These are phyloP conservation scores for Pseudogymnoascus sp. DNA, from an alignment of 2,329 filamentous ascomycete genomes.

Conservation along the genomic window DNA sequence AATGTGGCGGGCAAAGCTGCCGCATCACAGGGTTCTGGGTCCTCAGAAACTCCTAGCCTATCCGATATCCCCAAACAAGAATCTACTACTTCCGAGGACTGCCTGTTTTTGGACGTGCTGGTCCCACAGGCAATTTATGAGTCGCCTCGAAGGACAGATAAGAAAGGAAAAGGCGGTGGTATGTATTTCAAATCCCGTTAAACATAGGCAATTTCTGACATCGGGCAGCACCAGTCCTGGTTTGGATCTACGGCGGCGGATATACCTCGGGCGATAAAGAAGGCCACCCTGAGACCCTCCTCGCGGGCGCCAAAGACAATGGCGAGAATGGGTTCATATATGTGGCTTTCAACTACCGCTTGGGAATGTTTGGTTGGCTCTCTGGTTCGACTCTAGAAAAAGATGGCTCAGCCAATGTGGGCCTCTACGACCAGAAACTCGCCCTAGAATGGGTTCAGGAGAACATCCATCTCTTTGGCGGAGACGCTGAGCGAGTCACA, in stretches of 20 bases:
- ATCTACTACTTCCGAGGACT: not conserved
- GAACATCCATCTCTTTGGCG: conserved; percentile 48
- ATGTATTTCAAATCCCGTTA: not conserved
- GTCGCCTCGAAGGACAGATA: not conserved
- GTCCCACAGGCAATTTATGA: conserved; percentile 35
- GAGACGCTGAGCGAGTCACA: conserved; percentile 43
- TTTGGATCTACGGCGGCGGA: conserved; percentile 46
- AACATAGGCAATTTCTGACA: not conserved
- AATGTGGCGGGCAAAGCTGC: not conserved
- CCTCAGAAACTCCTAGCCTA: not conserved
- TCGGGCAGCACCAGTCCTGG: conserved; percentile 34
- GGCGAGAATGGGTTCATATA: conserved; percentile 31
- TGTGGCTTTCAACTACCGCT: conserved; percentile 31
- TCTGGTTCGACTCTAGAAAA: conserved; percentile 36
- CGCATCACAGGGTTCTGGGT: not conserved
- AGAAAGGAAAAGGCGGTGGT: not conserved
- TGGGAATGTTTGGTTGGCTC: conserved; percentile 30
- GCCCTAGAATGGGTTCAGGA: conserved; percentile 51
- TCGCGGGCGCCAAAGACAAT: conserved; percentile 26
- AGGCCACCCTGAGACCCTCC: conserved; percentile 33
- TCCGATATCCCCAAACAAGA: not conserved
- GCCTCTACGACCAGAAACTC: conserved; percentile 46
- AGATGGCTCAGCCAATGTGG: conserved; percentile 41
- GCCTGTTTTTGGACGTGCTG: conserved; percentile 39
- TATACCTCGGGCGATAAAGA: conserved; percentile 37